phyloP scores from a whole-genome alignment of 1,139 yeast genomes.

The Suhomyces terraborum region DNA sequence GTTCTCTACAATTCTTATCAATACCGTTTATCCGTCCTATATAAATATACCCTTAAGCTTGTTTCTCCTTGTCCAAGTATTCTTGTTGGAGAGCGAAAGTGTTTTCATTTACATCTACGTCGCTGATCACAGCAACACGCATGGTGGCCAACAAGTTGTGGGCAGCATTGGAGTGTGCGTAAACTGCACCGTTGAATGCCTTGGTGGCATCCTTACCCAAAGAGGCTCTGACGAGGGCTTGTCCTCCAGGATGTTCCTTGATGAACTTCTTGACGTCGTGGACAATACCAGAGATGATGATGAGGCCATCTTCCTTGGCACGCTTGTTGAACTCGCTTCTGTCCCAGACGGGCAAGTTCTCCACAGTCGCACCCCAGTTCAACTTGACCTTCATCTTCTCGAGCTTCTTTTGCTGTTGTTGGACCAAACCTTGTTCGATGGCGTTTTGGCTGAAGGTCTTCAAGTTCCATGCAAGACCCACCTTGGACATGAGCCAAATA shows the following conservation, averaged over 20 bases:
- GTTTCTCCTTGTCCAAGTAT: slow-evolving; percentile 47
- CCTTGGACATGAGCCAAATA: slow-evolving; percentile 68
- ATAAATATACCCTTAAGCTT: slow-evolving; percentile 10
- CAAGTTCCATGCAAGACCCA: slow-evolving; percentile 88
- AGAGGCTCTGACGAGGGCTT: slow-evolving; percentile 80
- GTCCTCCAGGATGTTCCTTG: slow-evolving; percentile 97
- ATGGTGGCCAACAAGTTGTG: slow-evolving; percentile 92
- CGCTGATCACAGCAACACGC: slow-evolving; percentile 92
- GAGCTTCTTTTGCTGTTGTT: slow-evolving; percentile 87
- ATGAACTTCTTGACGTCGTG: slow-evolving; percentile 87
- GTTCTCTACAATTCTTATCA: background rate
- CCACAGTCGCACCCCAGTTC: slow-evolving; percentile 91
- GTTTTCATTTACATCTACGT: slow-evolving; percentile 54
- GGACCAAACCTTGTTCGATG: slow-evolving; percentile 92
- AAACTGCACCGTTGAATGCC: slow-evolving; percentile 97
- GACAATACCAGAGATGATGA: slow-evolving; percentile 90
- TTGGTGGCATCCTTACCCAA: slow-evolving; percentile 95
- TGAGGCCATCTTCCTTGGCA: slow-evolving; percentile 59
- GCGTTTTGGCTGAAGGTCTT: slow-evolving; percentile 94
- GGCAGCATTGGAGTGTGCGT: slow-evolving; percentile 96
- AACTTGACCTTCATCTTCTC: slow-evolving; percentile 75
- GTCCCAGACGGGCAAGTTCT: slow-evolving; percentile 89
- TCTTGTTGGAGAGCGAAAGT: slow-evolving; percentile 56
- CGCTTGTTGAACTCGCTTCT: slow-evolving; percentile 75
- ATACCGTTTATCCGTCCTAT: slow-evolving; percentile 5